Evolutionary conservation across 495 filamentous ascomycete genomes (phyloP), one percentile per base, ranked within the genome.

Genomic region (Penicillium manginii): DNA sequence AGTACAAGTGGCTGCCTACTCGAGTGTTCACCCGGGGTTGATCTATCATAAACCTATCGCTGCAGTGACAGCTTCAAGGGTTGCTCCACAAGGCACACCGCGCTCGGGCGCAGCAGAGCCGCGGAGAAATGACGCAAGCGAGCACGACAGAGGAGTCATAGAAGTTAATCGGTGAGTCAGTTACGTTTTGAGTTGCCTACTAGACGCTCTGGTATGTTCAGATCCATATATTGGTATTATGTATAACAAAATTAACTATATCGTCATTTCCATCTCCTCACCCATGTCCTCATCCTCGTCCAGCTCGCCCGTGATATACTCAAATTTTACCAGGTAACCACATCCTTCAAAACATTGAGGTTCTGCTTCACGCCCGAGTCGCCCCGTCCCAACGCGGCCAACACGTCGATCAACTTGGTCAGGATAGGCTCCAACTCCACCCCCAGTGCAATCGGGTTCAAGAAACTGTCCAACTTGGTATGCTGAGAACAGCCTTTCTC

Each of bases 361-460:
- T 73, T 53, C 29, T 56, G 45, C 61, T 59, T 57, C 5, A 72
- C 42, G 14, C 66, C 67, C 0, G 55, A 32, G 21, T 73, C 71
- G 14, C 54, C 26, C 11, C 55, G 46, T 3, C 69, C 69, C 29
- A 63, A 14, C 2, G 50, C 33, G 1, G 33, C 14, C 11, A 73
- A 48, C 10, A 58, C 67, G 12, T 72, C 55, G 31, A 72, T 37
- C 22, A 73, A 40, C 47, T 64, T 61, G 22, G 47, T 23, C 11
- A 72, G 40, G 29, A 72, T 50, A 29, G 69, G 69, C 61, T 74
- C 71, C n/a, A 74, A 54, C 14, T 60, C 46, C 2, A 55, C 51
- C 1, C 69, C 71, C n/a, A 74, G 51, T 9, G 67, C 65, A 51
- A 72, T 35, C 2, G 67, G 67, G 40, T 72, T 64, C 14, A 74